phyloP scores from a whole-genome alignment of 768 basidiomycete species.

The Termitomyces sp. region DNA sequence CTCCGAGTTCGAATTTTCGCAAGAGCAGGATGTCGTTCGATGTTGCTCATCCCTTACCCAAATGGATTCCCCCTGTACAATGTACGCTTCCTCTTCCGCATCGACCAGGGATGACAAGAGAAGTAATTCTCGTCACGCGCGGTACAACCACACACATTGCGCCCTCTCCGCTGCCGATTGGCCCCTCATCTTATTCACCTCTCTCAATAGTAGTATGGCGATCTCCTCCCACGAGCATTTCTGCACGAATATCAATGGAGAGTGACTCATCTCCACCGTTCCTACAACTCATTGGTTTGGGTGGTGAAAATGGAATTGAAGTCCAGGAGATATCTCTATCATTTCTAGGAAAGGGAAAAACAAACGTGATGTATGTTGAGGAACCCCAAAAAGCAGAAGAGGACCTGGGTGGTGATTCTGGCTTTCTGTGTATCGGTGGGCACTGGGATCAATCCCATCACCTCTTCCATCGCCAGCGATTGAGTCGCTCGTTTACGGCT shows the following conservation, averaged over 20 bases:
- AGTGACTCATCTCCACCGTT: conserved; percentile 35
- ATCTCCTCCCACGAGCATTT: conserved; percentile 52
- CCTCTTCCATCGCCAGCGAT: conserved; percentile 25
- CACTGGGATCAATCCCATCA: conserved; percentile 49
- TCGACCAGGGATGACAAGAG: conserved; percentile 28
- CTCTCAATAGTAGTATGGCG: conserved; percentile 60
- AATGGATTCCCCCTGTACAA: conserved; percentile 52
- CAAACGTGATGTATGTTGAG: conserved; percentile 29
- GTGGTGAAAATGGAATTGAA: conserved; percentile 68
- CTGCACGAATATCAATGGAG: conserved; percentile 40
- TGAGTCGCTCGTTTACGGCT: conserved; percentile 45
- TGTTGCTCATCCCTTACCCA: conserved; percentile 26
- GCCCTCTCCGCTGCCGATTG: conserved; percentile 63
- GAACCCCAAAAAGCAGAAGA: conserved; percentile 55
- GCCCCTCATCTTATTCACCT: conserved; percentile 45
- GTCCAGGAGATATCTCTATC: conserved; percentile 64
- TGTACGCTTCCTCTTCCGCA: conserved; percentile 45
- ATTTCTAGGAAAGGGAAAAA: conserved; percentile 51
- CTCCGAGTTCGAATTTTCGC: conserved; percentile 22
- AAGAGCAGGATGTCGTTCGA: conserved; percentile 39
- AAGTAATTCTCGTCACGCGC: conserved; percentile 65
- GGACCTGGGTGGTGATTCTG: conserved; percentile 64
- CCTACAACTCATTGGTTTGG: conserved; percentile 68
- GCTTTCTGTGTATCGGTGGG: conserved; percentile 53
- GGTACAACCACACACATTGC: conserved; percentile 70